A percentile compares a stretch with the other conserved stretches of the same genome.
Evolutionary conservation across 331 rosid genomes (phyloP).

Genomic region (Phaseolus coccineus): DNA sequence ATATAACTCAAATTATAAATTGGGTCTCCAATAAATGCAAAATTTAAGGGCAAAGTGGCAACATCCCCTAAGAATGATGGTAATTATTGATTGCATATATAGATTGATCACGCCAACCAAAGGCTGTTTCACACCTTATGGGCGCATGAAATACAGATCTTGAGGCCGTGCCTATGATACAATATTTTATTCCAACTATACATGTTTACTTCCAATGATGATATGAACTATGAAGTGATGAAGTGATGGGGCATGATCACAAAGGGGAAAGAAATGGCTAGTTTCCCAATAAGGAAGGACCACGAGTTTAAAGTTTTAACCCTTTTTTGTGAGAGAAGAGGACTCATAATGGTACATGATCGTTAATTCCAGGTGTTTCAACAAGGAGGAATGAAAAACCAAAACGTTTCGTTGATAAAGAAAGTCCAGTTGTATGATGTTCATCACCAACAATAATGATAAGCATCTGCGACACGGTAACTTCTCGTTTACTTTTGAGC

Average conservation of each 20-base stretch:
- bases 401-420: neutral
- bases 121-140: constrained; percentile 21
- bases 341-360: constrained; percentile 34
- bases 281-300: constrained; percentile 56
- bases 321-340: constrained; percentile 52
- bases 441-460: constrained; percentile 49
- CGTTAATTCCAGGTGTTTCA: constrained; percentile 41
- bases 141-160: constrained; percentile 10
- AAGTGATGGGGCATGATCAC: neutral
- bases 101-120: constrained; percentile 9
- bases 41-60: too few relatives aligned
- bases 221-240: neutral
- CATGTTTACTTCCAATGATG: neutral
- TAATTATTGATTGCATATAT: neutral
- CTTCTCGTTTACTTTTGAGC: too few relatives aligned
- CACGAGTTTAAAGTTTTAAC: constrained; percentile 40
- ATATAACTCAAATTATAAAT: too few relatives aligned
- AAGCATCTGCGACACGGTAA: constrained; percentile 35
- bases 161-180: neutral
- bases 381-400: constrained; percentile 16
- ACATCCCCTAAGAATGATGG: neutral
- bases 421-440: constrained; percentile 26
- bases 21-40: too few relatives aligned
- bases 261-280: neutral
- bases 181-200: neutral